Evolutionary conservation across 805 yeast genomes (phyloP).

Genomic region (Yamadazyma paraphyllophila): DNA sequence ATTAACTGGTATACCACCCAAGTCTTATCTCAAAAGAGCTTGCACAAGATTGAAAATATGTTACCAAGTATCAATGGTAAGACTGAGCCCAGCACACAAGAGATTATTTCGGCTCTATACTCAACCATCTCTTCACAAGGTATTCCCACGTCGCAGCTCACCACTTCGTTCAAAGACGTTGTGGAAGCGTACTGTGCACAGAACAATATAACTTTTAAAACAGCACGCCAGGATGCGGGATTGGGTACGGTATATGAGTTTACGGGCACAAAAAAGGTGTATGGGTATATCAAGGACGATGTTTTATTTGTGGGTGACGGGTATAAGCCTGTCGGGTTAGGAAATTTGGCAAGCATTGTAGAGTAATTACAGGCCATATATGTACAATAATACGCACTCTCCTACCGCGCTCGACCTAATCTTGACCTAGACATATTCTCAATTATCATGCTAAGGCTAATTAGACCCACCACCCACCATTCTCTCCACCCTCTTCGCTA

Average conservation of each 20-base stretch:
- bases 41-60: not conserved
- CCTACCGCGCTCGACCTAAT: too few species aligned
- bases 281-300: slow-evolving; percentile 56
- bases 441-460: too few species aligned
- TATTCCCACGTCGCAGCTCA: slow-evolving; percentile 42
- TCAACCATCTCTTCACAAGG: slow-evolving; percentile 23
- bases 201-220: slow-evolving; percentile 43
- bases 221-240: slow-evolving; percentile 11
- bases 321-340: not conserved
- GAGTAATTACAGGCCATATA: too few species aligned
- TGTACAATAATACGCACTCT: too few species aligned
- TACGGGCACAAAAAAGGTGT: not conserved
- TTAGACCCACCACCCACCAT: too few species aligned
- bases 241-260: slow-evolving; percentile 5
- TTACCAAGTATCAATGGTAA: slow-evolving; percentile 2
- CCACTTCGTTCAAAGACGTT: slow-evolving; percentile 44
- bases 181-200: slow-evolving; percentile 58
- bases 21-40: not conserved
- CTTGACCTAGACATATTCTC: too few species aligned
- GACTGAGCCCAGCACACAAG: not conserved
- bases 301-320: slow-evolving; percentile 49
- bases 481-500: not conserved
- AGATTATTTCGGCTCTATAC: not conserved
- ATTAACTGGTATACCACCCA: slow-evolving; percentile 15
- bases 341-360: slow-evolving; percentile 10